These are phyloP conservation scores for Termitomyces sp. DNA, from an alignment of 768 basidiomycete genomes.

Conservation along the genomic window DNA sequence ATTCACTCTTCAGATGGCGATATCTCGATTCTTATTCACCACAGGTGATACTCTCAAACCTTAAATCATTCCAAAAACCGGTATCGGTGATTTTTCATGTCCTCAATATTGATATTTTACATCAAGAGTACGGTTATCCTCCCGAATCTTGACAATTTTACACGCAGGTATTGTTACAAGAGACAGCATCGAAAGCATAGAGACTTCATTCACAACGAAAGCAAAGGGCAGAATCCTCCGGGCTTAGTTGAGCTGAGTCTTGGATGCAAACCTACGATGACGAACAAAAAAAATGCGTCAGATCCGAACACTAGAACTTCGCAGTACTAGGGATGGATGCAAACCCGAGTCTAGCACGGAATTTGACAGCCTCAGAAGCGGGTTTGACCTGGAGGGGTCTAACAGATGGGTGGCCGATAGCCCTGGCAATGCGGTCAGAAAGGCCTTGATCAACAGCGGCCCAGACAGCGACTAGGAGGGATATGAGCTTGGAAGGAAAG, in stretches of 20 bases:
- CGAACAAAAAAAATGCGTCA: conserved; percentile 4
- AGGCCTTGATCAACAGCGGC: conserved; percentile 72
- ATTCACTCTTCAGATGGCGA: no score
- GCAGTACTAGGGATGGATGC: conserved; percentile 7
- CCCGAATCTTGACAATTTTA: neutral
- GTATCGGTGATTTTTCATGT: neutral
- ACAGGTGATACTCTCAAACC: no score
- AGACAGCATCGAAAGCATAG: conserved; percentile 1
- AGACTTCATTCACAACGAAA: neutral
- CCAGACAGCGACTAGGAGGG: conserved; percentile 63
- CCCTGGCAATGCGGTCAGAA: conserved; percentile 73
- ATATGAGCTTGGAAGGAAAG: neutral
- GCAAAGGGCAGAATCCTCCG: neutral
- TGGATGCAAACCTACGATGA: conserved; percentile 7
- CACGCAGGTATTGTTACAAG: conserved; percentile 1
- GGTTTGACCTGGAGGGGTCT: conserved; percentile 56
- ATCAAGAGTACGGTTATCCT: neutral
- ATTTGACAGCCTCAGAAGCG: conserved; percentile 50
- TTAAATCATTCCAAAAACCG: no score
- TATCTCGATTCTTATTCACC: no score
- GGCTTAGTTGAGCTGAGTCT: conserved; percentile 6
- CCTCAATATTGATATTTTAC: neutral
- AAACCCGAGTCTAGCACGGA: conserved; percentile 37
- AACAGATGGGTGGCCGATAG: conserved; percentile 54
- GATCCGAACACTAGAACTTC: conserved; percentile 8